Conservation (phyloP, 148 eudicot species). For the Cornus suecica region DNA sequence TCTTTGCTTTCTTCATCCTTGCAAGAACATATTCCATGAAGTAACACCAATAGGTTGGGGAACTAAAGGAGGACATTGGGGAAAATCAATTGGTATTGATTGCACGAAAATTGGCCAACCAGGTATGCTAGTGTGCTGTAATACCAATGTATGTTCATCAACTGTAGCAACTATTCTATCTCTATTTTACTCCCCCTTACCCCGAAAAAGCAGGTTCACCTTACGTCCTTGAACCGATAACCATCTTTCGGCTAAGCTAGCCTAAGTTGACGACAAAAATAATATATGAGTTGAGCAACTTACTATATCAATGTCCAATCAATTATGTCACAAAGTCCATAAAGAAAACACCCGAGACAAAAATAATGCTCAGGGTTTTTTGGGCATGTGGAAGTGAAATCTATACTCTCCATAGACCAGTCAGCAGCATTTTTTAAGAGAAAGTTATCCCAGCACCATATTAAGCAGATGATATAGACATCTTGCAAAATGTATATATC, state of each 20-base stretch:
- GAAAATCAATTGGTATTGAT: background rate
- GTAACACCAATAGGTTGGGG: background rate
- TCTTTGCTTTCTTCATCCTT: background rate
- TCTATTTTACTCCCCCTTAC: too few species aligned
- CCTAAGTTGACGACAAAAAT: background rate
- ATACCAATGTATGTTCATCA: background rate
- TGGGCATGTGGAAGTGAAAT: background rate
- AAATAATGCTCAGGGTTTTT: background rate
- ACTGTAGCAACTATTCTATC: background rate
- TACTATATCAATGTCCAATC: too few species aligned
- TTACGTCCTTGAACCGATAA: too few species aligned
- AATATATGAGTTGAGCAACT: background rate
- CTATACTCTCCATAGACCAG: too few species aligned
- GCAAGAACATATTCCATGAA: background rate
- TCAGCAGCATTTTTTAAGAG: too few species aligned
- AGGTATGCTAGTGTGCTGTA: background rate
- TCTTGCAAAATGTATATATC: too few species aligned
- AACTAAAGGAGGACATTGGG: background rate
- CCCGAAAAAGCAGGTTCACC: too few species aligned
- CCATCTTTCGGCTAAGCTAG: too few species aligned
- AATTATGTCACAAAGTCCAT: background rate
- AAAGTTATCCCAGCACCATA: too few species aligned
- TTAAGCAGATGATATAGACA: too few species aligned
- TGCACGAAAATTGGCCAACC: background rate
- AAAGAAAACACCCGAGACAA: background rate